phyloP scores from a whole-genome alignment of 441 rosid genomes.

The Populus tomentosa region DNA sequence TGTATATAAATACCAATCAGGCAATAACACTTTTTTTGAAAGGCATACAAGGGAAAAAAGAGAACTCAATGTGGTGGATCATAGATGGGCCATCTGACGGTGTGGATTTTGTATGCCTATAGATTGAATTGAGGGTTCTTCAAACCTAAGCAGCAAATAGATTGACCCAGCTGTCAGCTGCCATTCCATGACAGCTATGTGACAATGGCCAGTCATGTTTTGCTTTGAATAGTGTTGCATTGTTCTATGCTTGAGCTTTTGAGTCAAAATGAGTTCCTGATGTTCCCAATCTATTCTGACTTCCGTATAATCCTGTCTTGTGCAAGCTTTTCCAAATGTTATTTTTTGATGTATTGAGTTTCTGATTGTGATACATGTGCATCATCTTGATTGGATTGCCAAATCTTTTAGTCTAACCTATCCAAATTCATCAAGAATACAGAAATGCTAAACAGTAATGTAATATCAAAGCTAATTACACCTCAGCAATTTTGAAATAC shows the following conservation, averaged over 20 bases:
- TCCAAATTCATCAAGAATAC: background rate
- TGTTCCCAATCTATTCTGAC: background rate
- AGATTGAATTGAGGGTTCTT: background rate
- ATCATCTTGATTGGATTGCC: background rate
- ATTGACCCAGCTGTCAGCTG: background rate
- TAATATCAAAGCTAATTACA: background rate
- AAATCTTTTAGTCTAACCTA: too few species aligned
- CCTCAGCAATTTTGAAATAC: background rate
- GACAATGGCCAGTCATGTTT: background rate
- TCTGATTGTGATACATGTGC: background rate
- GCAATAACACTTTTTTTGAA: background rate
- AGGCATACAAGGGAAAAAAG: background rate
- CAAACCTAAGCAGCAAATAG: background rate
- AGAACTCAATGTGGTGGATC: background rate
- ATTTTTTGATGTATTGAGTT: background rate
- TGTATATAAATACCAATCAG: background rate
- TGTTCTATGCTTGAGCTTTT: background rate
- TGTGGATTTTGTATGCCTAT: background rate
- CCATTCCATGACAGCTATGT: background rate
- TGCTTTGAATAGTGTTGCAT: background rate
- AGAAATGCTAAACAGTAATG: background rate
- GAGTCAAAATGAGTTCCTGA: background rate
- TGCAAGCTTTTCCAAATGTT: background rate
- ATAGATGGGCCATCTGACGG: background rate
- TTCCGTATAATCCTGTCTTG: background rate